These are phyloP conservation scores for Aphanomyces cochlioides DNA, from an alignment of 352 stramenopile species.

Conservation along the genomic window DNA sequence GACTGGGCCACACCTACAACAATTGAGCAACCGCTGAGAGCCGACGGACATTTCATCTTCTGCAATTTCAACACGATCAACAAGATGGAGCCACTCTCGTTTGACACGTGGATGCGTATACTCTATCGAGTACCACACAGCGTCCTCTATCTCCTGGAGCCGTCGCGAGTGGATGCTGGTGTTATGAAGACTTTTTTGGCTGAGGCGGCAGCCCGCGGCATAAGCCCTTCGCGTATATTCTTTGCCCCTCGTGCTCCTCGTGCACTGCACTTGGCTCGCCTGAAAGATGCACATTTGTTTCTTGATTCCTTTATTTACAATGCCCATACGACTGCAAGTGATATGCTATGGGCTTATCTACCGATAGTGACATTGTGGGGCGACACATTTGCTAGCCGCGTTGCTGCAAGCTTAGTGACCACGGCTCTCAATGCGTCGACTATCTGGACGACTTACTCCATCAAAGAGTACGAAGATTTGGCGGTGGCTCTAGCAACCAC, in stretches of 20 bases:
- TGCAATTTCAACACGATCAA: conserved; percentile 65
- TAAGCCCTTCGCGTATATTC: conserved; percentile 57
- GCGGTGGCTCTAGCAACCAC: conserved; percentile 47
- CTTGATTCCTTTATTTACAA: conserved; percentile 95
- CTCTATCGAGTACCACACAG: conserved; percentile 33
- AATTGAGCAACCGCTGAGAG: background rate
- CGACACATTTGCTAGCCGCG: conserved; percentile 64
- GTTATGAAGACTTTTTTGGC: conserved; percentile 44
- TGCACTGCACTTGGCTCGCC: conserved; percentile 67
- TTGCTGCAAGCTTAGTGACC: conserved; percentile 55
- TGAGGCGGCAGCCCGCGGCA: conserved; percentile 60
- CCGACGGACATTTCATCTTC: conserved; percentile 31
- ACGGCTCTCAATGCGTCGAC: conserved; percentile 39
- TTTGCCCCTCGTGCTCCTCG: conserved; percentile 70
- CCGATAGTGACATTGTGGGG: conserved; percentile 87
- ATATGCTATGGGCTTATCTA: conserved; percentile 85
- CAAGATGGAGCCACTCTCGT: conserved; percentile 47
- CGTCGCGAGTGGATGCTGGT: conserved; percentile 7
- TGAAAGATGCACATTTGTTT: conserved; percentile 87
- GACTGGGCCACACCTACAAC: conserved; percentile 43
- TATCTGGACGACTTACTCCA: conserved; percentile 41
- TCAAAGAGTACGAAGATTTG: conserved; percentile 69
- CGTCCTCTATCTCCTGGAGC: conserved; percentile 43
- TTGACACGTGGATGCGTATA: conserved; percentile 44
- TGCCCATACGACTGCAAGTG: conserved; percentile 92